phyloP scores from a whole-genome alignment of 1,284 basidiomycete species.

The Sporisorium iseilematis-ciliati region DNA sequence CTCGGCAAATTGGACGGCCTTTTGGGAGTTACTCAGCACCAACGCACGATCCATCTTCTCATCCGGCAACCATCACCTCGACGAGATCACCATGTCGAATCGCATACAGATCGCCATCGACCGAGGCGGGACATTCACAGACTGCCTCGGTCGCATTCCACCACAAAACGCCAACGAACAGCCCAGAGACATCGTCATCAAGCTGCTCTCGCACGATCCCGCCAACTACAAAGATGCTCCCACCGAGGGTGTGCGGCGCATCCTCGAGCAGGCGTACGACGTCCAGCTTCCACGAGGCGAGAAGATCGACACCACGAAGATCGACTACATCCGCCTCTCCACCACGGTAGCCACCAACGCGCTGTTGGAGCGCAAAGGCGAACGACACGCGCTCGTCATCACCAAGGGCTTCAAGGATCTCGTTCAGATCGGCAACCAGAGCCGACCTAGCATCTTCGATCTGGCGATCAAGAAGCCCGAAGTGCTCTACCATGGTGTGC shows the following conservation, averaged over 20 bases:
- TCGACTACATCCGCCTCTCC: constrained; percentile 90
- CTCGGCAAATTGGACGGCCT: constrained; percentile 24
- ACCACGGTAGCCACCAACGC: constrained; percentile 98
- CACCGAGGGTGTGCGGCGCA: constrained; percentile 90
- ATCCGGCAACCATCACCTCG: background rate
- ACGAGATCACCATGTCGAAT: constrained; percentile 29
- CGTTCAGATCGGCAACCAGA: constrained; percentile 90
- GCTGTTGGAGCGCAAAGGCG: constrained; percentile 91
- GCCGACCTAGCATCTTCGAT: constrained; percentile 79
- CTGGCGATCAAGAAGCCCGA: constrained; percentile 75
- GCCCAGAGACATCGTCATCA: constrained; percentile 69
- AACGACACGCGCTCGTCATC: constrained; percentile 89
- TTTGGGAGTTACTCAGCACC: constrained; percentile 5
- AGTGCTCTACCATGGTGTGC: constrained; percentile 81
- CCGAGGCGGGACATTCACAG: constrained; percentile 69
- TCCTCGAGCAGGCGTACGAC: constrained; percentile 83
- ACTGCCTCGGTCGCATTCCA: constrained; percentile 63
- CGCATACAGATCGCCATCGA: constrained; percentile 64
- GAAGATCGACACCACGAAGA: constrained; percentile 82
- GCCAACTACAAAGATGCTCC: constrained; percentile 93
- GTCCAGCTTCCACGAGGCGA: constrained; percentile 77
- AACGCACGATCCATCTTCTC: constrained; percentile 15
- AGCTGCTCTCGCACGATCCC: constrained; percentile 71
- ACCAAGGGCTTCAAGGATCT: constrained; percentile 93
- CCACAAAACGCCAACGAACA: constrained; percentile 15